Percentiles rank a stretch among this genome's conserved stretches.
Evolutionary conservation across 371 early-diverging fungal genomes (phyloP).

Genomic region (Lichtheimia ornata): DNA sequence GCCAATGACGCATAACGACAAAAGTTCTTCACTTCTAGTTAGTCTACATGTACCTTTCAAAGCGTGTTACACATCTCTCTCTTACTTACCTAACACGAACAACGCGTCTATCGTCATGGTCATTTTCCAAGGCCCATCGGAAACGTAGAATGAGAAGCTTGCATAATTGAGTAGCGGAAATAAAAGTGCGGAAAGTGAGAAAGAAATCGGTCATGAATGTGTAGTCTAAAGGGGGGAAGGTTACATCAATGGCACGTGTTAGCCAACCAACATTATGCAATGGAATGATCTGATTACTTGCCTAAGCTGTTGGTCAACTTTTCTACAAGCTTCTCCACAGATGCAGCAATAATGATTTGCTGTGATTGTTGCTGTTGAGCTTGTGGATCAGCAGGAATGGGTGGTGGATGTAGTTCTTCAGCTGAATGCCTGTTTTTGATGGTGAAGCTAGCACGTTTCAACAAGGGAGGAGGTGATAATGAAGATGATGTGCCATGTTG

Average conservation of each 20-base stretch:
- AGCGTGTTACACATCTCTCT: background rate
- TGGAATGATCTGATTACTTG: constrained; percentile 13
- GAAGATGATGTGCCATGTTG: background rate
- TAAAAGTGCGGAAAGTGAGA: constrained; percentile 67
- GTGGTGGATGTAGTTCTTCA: background rate
- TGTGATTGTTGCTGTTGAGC: constrained; percentile 1
- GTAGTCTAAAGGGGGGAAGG: constrained; percentile 50
- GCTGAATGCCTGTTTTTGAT: constrained; percentile 4
- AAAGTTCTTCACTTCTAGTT: constrained; percentile 46
- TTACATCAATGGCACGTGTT: background rate
- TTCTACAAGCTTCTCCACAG: constrained; percentile 63
- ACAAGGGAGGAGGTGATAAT: constrained; percentile 1
- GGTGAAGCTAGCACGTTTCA: constrained; percentile 17
- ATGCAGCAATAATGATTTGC: constrained; percentile 57
- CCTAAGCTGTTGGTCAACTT: constrained; percentile 66
- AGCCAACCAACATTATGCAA: background rate
- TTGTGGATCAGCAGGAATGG: constrained; percentile 9
- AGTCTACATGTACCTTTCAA: background rate
- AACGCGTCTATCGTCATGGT: constrained; percentile 56
- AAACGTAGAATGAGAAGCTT: constrained; percentile 63
- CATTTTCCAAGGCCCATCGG: constrained; percentile 59
- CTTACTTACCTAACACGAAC: constrained; percentile 58
- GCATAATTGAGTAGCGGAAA: constrained; percentile 58
- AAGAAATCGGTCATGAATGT: constrained; percentile 73
- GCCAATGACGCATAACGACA: constrained; percentile 70